Conservation (phyloP, 306 rosid species). For the Carpinus viminea region DNA sequence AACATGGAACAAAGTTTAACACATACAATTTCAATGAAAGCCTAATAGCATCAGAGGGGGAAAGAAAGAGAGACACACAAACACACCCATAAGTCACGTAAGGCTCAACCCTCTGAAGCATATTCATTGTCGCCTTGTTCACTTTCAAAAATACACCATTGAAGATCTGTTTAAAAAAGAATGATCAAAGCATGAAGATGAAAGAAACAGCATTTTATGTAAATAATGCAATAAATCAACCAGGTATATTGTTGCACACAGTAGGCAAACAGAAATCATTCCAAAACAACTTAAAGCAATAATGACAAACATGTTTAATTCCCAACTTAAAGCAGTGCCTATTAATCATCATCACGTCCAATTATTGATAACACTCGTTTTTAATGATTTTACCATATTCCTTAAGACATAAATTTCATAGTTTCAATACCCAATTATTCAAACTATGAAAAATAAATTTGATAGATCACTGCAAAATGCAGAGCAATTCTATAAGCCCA, state of each 20-base stretch:
- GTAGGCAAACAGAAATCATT: not conserved
- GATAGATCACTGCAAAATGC: no score
- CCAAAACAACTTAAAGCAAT: not conserved
- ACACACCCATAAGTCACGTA: conserved; percentile 82
- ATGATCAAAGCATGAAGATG: not conserved
- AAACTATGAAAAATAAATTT: no score
- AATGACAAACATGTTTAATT: not conserved
- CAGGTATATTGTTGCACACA: not conserved
- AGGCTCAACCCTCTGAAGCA: conserved; percentile 92
- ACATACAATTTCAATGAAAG: not conserved
- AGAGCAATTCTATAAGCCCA: no score
- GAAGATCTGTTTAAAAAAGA: conserved; percentile 59
- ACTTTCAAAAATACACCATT: conserved; percentile 91
- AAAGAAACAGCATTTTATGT: not conserved
- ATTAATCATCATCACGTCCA: not conserved
- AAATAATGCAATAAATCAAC: not conserved
- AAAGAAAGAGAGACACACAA: no score
- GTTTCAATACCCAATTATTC: no score
- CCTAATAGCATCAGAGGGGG: not conserved
- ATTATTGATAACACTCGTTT: not conserved
- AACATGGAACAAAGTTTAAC: not conserved
- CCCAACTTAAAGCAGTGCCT: not conserved
- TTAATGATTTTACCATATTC: not conserved
- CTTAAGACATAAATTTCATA: no score
- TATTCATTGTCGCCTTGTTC: conserved; percentile 85